A percentile compares a stretch with the other conserved stretches of the same genome.
These are phyloP conservation scores for Crithidia fasciculata DNA, from an alignment of 208 protist genomes.

Conservation along the genomic window DNA sequence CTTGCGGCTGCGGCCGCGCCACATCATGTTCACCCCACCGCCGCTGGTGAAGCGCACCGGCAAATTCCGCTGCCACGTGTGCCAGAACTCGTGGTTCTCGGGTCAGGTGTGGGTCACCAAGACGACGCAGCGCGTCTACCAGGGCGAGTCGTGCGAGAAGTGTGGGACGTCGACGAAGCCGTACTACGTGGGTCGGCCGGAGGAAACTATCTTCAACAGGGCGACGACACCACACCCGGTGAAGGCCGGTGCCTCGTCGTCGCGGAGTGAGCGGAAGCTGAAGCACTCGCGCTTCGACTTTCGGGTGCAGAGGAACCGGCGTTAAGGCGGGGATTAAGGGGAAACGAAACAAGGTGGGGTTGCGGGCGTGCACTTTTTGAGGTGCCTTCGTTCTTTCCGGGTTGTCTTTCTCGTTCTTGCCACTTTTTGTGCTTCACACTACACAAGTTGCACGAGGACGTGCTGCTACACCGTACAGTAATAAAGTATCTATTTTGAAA, in stretches of 20 bases:
- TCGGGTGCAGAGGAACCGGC: constrained; percentile 60
- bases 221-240: constrained; percentile 72
- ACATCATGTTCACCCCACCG: constrained; percentile 90
- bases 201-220: constrained; percentile 89
- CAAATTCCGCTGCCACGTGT: constrained; percentile 74
- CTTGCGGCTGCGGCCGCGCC: constrained; percentile 69
- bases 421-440: no score
- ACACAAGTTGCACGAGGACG: no score
- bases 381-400: no score
- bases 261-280: constrained; percentile 68
- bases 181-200: constrained; percentile 81
- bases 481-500: no score
- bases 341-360: no score
- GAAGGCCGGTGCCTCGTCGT: constrained; percentile 71
- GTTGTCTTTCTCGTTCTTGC: no score
- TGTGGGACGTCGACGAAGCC: constrained; percentile 89
- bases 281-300: constrained; percentile 82
- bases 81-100: constrained; percentile 70
- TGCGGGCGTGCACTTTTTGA: no score
- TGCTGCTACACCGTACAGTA: no score
- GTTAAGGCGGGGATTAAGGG: constrained; percentile 1
- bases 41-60: constrained; percentile 74
- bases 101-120: constrained; percentile 88
- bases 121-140: constrained; percentile 89
- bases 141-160: constrained; percentile 84